Base-by-base conservation (phyloP, 305 asterid genomes). In the Fraxinus greggii region DNA sequence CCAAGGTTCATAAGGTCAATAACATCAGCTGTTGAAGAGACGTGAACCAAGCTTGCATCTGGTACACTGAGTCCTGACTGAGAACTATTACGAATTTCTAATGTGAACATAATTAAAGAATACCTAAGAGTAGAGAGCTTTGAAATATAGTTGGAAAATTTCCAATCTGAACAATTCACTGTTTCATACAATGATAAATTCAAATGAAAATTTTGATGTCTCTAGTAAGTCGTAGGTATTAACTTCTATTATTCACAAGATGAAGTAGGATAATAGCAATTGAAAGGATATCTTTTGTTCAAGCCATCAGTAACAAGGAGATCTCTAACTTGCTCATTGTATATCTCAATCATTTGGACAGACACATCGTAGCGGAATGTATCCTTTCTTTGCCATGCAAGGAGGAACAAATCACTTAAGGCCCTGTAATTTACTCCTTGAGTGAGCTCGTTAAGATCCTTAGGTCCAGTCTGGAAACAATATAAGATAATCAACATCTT, bases 271-370 rank as follows among this genome's bases (percentile, higher is more conserved):
- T 23, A 72, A 61, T n/a, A 65, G 77, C 74, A 51, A 81, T 40
- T 10, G 59, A 77, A 87, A 93, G 99, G 99, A 97, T 97, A 94
- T 97, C 97, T 91, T 97, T 88, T 97, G 93, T 77, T 90, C 61
- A 91, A 80, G 80, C 97, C 98, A 88, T 92, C 98, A 21, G 95
- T 83, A 23, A 77, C 87, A 59, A 97, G 93, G 86, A 97, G 98
- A 89, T 97, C 99, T 85, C 98, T 89, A 77, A 97, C 99, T 93
- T 97, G 99, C 89, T 96, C 99, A 9, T 96, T 96, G 77, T 96
- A 97, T 78, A 97, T 97, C 91, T 97, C 99, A 42, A 97, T 97
- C 99, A 97, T 97, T 90, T 97, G 99, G 80, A 95, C 98, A 76
- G 90, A 95, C 78, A 97, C 97, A 0, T 97, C 96, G 45, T 97